A percentile compares a stretch with the other conserved stretches of the same genome.
These are phyloP conservation scores for Spinellus fusiger DNA, from an alignment of 192 early-diverging fungal genomes.

Conservation along the genomic window DNA sequence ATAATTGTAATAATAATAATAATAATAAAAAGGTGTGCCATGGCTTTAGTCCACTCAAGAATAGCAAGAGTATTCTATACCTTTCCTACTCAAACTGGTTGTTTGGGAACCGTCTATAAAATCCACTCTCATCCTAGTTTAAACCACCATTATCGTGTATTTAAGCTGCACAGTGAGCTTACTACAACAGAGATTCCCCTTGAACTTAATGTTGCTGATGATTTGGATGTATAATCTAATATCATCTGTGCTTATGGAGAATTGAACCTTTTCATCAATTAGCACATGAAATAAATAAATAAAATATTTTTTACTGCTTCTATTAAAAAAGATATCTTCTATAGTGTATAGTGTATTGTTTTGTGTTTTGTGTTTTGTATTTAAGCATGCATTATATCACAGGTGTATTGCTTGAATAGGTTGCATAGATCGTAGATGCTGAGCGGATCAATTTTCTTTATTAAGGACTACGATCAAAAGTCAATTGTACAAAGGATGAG, in stretches of 20 bases:
- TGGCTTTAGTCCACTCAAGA: slow-evolving; percentile 93
- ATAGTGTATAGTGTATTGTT: neutral
- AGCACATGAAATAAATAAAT: too few relatives aligned
- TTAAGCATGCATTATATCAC: too few relatives aligned
- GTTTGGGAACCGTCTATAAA: slow-evolving; percentile 54
- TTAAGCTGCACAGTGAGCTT: neutral
- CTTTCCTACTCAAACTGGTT: slow-evolving; percentile 40
- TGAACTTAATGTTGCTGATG: neutral
- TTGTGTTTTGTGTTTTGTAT: neutral
- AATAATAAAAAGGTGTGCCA: slow-evolving; percentile 61
- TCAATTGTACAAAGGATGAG: too few relatives aligned
- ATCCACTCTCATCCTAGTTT: slow-evolving; percentile 63
- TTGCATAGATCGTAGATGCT: too few relatives aligned
- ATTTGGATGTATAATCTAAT: neutral
- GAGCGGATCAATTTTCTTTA: too few relatives aligned
- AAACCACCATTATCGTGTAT: slow-evolving; percentile 72
- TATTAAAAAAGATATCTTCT: too few relatives aligned
- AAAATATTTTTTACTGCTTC: too few relatives aligned
- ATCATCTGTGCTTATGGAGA: too few relatives aligned
- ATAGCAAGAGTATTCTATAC: slow-evolving; percentile 82
- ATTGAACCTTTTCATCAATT: too few relatives aligned
- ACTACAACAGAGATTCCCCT: neutral
- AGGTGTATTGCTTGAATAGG: too few relatives aligned
- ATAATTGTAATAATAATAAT: slow-evolving; percentile 4
- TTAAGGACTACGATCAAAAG: too few relatives aligned